Evolutionary conservation across 2,329 filamentous ascomycete species (phyloP), one percentile per base, ranked within the genome.

Genomic region (Didymella keratinophila): DNA sequence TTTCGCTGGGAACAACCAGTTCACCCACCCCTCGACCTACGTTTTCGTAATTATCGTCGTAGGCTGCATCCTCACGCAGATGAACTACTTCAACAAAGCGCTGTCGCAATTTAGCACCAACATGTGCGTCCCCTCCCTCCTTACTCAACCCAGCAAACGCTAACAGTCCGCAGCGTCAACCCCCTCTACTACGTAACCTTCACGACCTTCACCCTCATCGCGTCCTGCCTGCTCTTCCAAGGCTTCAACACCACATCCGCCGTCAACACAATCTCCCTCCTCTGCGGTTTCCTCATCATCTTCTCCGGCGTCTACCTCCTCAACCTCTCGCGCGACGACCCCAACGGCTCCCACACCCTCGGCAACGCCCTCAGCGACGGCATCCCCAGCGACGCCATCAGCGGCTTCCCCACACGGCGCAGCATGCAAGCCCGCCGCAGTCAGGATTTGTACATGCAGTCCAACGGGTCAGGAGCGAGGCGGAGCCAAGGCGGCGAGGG

Each of bases 21-120:
- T 99, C 78, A 87, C 87, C 5, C 92, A 96, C 69, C 92, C 96
- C 2, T 97, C 93, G 48, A 99, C 96, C 59, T 99, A 99, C 71
- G 93, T 97, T 63, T 99, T 99, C 77, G 89, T 94, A 78, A 97
- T 99, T 66, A 87, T 98, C 65, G 95, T 93, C 0, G 84, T 85
- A 3, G 92, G 97, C 64, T 99, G 95, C 82, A 98, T 99, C 74
- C 78, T 99, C 67, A 97, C 93, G 9, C 95, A 99, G 83, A 98
- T 99, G 95, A 99, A 99, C 79, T 99, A 99, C 79, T 97, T 99
- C 80, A 99, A 99, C 84, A 99, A 99, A 79, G 95, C 95, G 8
- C 82, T 99, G 60, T 96, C 92, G 78, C 93, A 96, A 72, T 99
- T 98, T 79, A 94, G 92, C 28, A 97, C 95, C 30, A 97, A 96